Conservation (phyloP, 495 filamentous ascomycete species). For the Evansstolkia leycettana region DNA sequence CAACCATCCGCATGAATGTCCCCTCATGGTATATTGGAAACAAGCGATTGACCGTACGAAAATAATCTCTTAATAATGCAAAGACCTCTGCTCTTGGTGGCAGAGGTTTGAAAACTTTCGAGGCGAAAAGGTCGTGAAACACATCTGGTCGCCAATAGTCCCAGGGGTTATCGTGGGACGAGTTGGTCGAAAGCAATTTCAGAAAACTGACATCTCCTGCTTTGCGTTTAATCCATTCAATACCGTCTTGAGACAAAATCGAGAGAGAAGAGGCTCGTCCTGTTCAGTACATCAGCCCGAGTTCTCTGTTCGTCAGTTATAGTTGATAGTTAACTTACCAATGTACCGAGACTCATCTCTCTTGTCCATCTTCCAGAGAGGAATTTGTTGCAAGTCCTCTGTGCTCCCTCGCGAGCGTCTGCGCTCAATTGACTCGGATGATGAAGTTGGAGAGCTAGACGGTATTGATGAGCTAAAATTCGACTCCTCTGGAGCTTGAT, state of each 20-base stretch:
- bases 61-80: constrained; percentile 77
- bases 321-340: constrained; percentile 38
- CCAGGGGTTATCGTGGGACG: constrained; percentile 70
- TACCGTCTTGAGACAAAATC: constrained; percentile 87
- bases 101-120: constrained; percentile 64
- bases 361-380: constrained; percentile 72
- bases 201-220: constrained; percentile 84
- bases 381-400: constrained; percentile 33
- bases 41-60: constrained; percentile 92
- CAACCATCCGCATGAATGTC: constrained; percentile 89
- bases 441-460: constrained; percentile 3
- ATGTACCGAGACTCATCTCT: constrained; percentile 85
- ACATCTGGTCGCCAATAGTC: constrained; percentile 86
- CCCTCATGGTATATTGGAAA: constrained; percentile 93
- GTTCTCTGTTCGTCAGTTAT: not conserved
- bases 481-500: not conserved
- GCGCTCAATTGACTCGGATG: constrained; percentile 1
- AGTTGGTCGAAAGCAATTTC: constrained; percentile 62
- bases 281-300: constrained; percentile 14
- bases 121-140: constrained; percentile 77
- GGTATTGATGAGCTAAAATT: not conserved
- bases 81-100: constrained; percentile 70
- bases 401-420: constrained; percentile 19
- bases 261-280: constrained; percentile 88
- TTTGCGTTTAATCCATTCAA: constrained; percentile 95